Base-by-base conservation (phyloP, 306 rosid genomes). In the Vigna reflexopilosa region DNA sequence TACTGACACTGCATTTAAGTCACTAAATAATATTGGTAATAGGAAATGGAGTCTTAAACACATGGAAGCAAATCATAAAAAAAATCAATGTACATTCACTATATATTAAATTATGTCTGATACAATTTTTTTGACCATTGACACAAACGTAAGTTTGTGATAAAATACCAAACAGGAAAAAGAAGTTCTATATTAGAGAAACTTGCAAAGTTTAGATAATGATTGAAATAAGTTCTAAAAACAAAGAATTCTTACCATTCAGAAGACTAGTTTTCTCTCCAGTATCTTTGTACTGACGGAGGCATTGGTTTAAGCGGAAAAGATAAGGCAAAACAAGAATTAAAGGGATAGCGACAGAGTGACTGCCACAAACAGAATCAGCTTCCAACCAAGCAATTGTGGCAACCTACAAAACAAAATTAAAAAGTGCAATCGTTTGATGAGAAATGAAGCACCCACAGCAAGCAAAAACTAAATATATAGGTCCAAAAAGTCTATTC, bases 361-460 rank as follows among this genome's bases (percentile, higher is more conserved):
- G 86, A 45, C 86, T 83, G 36, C 86, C 86, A 73, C 99, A 96
- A 75, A 93, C 91, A 82, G 99, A 96, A 85, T 96, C 99, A 74
- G 97, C 99, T 91, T 96, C 99, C 83, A 96, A 90, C 98, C 99
- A 96, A 34, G 98, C 99, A 81, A 96, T 93, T 66, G 99, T 96
- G 57, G 99, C 99, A 87, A 96, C 99, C 99, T 96, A 86, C 84
- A 86, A 54, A 40, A 67, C 1, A 34, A 69, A 11, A 36, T 3
- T 26, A 26, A 78, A 45, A 83, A 67, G 34, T 13, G 44, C 52
- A 48, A 65, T 73, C 73, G 70, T 62, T 78, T 73, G 67, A 36
- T 78, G 55, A 76, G 7, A 83, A 76, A 49, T 54, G 63, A 80
- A 87, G 56, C 58, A 80, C 66, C 70, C 10, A 20, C n/a, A 12